Evolutionary conservation across 2,329 filamentous ascomycete genomes (phyloP), one percentile per base, ranked within the genome.

Genomic region (Cladosporium austrohemisphaericum): DNA sequence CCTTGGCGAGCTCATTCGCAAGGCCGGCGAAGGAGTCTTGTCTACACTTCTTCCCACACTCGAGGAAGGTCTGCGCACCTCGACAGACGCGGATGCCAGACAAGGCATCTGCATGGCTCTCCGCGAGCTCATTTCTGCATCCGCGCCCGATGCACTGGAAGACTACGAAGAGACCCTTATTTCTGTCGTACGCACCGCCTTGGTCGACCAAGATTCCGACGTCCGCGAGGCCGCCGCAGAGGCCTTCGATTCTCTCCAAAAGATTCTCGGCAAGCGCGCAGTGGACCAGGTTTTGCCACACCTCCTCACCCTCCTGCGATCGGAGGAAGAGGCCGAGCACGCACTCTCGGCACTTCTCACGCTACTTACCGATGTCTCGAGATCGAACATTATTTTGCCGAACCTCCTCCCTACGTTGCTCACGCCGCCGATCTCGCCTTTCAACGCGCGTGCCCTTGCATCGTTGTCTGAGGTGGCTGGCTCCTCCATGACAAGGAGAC

Each of bases 101-200:
- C 91, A 98, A 71, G 93, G 93, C 69, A 98, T 98, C 57, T 97
- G 93, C 68, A 88, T 98, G 65, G 93, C 94, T 29, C 78, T 98
- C 55, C 87, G 89, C 60, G 94, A 98, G 68, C 82, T 98, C 49
- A 95, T 98, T 57, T 80, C 85, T 13, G 92, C 93, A 43, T 90
- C 93, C 16, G 87, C 90, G 4, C 81, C 85, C 23, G 93, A 98
- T 53, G 84, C 90, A 29, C 76, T 98, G 35, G 90, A 95, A 65
- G 90, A 95, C 55, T 91, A 96, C 64, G 92, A 98, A 67, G 93
- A 93, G 76, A 91, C 86, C 3, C 81, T 98, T 53, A 94, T 97
- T 57, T 90, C 90, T 13, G 92, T 97, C 50, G 89, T 98, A 40
- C 86, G 93, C 45, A 90, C 89, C 37, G 93, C 92, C 20, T 79